Evolutionary conservation across 2,329 filamentous ascomycete genomes (phyloP), one percentile per base, ranked within the genome.

Genomic region (Dactylonectria estremocensis): DNA sequence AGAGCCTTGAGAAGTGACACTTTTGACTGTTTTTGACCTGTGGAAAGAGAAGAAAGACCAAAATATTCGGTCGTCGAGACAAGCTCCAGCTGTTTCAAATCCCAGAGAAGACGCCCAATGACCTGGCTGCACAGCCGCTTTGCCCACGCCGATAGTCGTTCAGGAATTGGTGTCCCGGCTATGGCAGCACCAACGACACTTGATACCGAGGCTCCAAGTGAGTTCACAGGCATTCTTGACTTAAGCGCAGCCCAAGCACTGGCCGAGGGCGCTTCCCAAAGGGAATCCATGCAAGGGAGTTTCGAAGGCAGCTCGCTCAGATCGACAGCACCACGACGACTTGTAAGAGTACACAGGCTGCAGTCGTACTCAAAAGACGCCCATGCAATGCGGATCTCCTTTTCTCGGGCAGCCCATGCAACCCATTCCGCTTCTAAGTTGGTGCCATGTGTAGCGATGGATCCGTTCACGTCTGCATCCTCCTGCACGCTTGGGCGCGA

Each of bases 301-400:
- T 64, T 70, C 2, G 66, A 37, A 1, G 78, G 78, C 20, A 80
- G 68, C 66, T 79, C 75, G 22, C 72, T 73, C 10, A 79, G 62
- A 49, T 77, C 76, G 5, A 80, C 74, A 4, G 73, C 73, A 16
- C 74, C 75, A 3, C 76, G 76, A 1, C 75, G 72, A 43, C 71
- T 73, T 1, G 76, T 79, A 22, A 80, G 67, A 3, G 77, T 78
- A 45, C 72, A 77, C 5, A 78, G 59, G n/a, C 72, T 78, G 66
- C 77, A 80, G 65, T 80, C 77, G 37, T 78, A 78, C 50, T 80
- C 77, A 35, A 80, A 80, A 8, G 75, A 74, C 16, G 77, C 71
- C 78, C 77, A 80, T 1, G 74, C 74, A 7, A 73, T 67, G 13
- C 77, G 69, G 28, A 66, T 69, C 22, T 72, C 75, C 18, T 68